phyloP scores from a whole-genome alignment of 306 rosid species.

The Acacia melanoxylon region DNA sequence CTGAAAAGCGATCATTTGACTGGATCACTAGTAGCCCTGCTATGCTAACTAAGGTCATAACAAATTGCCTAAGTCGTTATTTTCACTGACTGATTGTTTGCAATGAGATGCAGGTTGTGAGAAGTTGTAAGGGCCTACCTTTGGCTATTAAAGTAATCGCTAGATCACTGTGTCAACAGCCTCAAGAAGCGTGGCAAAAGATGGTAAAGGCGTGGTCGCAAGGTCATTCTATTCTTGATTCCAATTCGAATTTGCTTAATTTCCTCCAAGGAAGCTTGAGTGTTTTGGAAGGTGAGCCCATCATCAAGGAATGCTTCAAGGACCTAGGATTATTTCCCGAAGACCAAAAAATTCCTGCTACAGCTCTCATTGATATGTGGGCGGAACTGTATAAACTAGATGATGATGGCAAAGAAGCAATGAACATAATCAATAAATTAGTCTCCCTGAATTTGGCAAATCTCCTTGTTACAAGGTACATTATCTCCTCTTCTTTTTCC shows the following conservation, averaged over 20 bases:
- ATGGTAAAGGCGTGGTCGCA: slow-evolving; percentile 34
- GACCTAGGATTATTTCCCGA: slow-evolving; percentile 74
- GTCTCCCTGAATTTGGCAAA: slow-evolving; percentile 44
- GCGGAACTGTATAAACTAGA: slow-evolving; percentile 45
- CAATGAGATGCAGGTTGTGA: slow-evolving; percentile 50
- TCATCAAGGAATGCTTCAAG: slow-evolving; percentile 61
- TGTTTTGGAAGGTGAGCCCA: slow-evolving; percentile 36
- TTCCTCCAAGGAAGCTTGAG: slow-evolving; percentile 50
- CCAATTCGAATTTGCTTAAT: slow-evolving; percentile 36
- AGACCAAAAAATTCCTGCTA: slow-evolving; percentile 53
- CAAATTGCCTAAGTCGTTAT: neutral
- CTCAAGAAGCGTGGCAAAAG: slow-evolving; percentile 43
- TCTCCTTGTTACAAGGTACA: slow-evolving; percentile 54
- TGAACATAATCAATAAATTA: slow-evolving; percentile 32
- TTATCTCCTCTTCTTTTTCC: neutral
- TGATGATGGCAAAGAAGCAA: slow-evolving; percentile 37
- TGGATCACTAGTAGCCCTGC: neutral
- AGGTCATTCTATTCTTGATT: slow-evolving; percentile 47
- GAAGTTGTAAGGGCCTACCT: slow-evolving; percentile 54
- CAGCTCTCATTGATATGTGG: slow-evolving; percentile 61
- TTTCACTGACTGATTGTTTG: slow-evolving; percentile 3
- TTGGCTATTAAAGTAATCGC: slow-evolving; percentile 52
- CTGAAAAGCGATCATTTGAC: neutral
- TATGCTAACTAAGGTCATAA: neutral
- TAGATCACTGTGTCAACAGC: slow-evolving; percentile 39